These are phyloP conservation scores for Melocanna baccifera DNA, from an alignment of 176 grass and related monocot species.

Conservation along the genomic window DNA sequence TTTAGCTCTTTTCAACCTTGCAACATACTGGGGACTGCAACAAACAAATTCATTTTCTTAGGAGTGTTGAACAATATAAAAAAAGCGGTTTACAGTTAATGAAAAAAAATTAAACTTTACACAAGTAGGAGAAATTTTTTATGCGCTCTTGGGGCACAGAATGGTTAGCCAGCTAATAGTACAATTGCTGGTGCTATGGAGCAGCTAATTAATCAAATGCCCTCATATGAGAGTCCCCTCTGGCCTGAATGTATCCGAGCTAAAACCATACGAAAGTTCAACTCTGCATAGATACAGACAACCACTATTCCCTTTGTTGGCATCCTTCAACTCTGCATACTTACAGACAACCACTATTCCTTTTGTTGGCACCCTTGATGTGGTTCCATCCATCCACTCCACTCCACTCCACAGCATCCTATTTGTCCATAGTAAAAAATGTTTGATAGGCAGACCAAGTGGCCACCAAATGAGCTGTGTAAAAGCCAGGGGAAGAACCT, in stretches of 20 bases:
- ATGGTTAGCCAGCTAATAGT: background rate
- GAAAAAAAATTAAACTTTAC: background rate
- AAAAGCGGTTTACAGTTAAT: background rate
- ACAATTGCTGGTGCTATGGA: background rate
- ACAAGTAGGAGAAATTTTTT: background rate
- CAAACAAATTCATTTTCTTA: background rate
- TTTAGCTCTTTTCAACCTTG: background rate
- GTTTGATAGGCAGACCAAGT: background rate
- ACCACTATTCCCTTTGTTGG: background rate
- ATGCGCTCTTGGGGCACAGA: background rate
- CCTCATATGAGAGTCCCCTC: background rate
- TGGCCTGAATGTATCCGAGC: background rate
- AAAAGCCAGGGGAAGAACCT: background rate
- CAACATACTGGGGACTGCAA: background rate
- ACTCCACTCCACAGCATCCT: background rate
- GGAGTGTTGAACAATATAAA: background rate
- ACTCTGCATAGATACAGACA: background rate
- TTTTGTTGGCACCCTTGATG: slow-evolving; percentile 12
- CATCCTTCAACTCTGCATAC: background rate
- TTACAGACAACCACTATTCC: background rate
- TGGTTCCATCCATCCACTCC: slow-evolving; percentile 12
- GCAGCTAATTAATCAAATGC: background rate
- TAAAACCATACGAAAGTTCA: slow-evolving; percentile 16
- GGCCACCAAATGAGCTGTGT: slow-evolving; percentile 21
- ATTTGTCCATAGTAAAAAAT: background rate